Evolutionary conservation across 805 yeast genomes (phyloP).

Genomic region (Schwanniomyces vanrijiae): DNA sequence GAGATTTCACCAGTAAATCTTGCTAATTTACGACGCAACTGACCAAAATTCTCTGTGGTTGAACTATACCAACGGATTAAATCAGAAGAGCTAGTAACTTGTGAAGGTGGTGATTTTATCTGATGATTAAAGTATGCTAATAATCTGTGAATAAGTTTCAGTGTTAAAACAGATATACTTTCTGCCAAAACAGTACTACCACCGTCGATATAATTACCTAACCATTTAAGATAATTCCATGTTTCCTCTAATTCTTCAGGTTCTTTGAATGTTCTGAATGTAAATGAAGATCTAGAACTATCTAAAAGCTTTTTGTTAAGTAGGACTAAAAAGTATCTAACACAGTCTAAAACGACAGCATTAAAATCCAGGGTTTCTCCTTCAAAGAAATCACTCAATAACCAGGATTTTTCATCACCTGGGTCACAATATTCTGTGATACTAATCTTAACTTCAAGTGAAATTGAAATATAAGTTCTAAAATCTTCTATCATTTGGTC

Average conservation of each 20-base stretch:
- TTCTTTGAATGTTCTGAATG: conserved; percentile 83
- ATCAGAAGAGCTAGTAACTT: conserved; percentile 31
- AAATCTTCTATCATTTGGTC: conserved; percentile 92
- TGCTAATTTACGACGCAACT: conserved; percentile 75
- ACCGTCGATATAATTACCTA: conserved; percentile 77
- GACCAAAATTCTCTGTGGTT: conserved; percentile 69
- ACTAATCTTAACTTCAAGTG: conserved; percentile 71
- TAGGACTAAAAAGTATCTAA: conserved; percentile 66
- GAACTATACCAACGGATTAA: conserved; percentile 64
- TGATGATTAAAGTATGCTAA: conserved; percentile 72
- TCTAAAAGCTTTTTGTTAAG: conserved; percentile 77
- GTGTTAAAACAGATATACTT: conserved; percentile 64
- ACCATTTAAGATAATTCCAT: conserved; percentile 73
- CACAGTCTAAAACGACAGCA: conserved; percentile 67
- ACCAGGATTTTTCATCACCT: conserved; percentile 63
- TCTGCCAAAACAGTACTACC: conserved; percentile 82
- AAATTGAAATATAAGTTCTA: conserved; percentile 70
- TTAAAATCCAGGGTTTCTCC: conserved; percentile 54
- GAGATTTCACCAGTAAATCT: conserved; percentile 72
- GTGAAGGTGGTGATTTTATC: conserved; percentile 57
- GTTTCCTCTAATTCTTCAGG: conserved; percentile 85
- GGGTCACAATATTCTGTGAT: conserved; percentile 60
- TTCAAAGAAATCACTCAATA: conserved; percentile 62
- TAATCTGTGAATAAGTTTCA: conserved; percentile 67
- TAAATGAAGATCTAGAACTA: conserved; percentile 58